Percentiles rank a stretch among this genome's conserved stretches.
These are phyloP conservation scores for Candida nemodendra DNA, from an alignment of 805 yeast genomes.

Conservation along the genomic window DNA sequence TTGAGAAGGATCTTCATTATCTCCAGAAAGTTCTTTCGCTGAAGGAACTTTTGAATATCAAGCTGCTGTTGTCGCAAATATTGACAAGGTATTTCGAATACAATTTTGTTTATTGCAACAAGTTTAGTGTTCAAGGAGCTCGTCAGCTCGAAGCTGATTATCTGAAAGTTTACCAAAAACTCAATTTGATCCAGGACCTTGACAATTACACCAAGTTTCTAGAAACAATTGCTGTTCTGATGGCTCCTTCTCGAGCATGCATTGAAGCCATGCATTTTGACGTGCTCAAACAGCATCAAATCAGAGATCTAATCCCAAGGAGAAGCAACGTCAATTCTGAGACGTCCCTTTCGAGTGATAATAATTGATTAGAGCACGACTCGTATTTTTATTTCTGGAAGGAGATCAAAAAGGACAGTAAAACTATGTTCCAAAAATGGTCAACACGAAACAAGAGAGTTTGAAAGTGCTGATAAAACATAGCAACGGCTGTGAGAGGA, in stretches of 20 bases:
- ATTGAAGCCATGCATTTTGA: not conserved
- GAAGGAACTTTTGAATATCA: slow-evolving; percentile 29
- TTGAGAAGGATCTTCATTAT: slow-evolving; percentile 30
- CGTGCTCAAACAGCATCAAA: slow-evolving; percentile 12
- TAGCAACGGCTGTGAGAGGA: not conserved
- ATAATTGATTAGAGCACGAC: no score
- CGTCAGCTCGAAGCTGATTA: slow-evolving; percentile 34
- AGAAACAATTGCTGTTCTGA: slow-evolving; percentile 19
- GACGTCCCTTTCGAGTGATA: no score
- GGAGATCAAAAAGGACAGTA: slow-evolving; percentile 1
- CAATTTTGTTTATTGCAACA: slow-evolving; percentile 37
- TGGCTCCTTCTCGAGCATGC: not conserved
- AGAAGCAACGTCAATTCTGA: no score
- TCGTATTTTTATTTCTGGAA: not conserved
- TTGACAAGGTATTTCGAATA: slow-evolving; percentile 38
- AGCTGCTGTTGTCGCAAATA: slow-evolving; percentile 25
- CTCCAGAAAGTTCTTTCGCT: slow-evolving; percentile 31
- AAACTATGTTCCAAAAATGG: not conserved
- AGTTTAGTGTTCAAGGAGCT: slow-evolving; percentile 37
- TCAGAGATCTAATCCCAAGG: slow-evolving; percentile 16
- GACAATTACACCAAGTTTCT: slow-evolving; percentile 19
- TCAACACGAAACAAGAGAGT: not conserved
- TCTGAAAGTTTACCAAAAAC: slow-evolving; percentile 27
- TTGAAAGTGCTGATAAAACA: no score
- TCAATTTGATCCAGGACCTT: slow-evolving; percentile 23